Evolutionary conservation across 371 early-diverging fungal genomes (phyloP), one percentile per base, ranked within the genome.

Genomic region (Mucor sp.): DNA sequence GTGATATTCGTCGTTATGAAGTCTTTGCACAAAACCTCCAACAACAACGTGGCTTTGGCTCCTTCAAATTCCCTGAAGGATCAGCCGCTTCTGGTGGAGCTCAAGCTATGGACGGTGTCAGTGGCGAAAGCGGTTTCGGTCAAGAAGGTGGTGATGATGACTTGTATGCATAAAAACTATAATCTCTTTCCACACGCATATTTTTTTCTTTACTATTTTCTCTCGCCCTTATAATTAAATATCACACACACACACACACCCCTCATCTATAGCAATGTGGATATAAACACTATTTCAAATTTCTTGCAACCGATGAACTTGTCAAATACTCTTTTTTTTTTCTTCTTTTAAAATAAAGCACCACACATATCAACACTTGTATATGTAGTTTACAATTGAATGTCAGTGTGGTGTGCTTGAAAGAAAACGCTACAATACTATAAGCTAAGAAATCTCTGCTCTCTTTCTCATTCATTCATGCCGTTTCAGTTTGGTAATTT

Each of bases 11-110:
- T 70, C 91, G 93, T 80, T 99, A 99, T 84, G 99, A 99, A 85
- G 96, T 98, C 90, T 99, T 99, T 91, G 95, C 99, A 39, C 96
- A 96, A 77, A 97, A 94, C 79, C 82, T 97, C 79, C 98, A 97
- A 83, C 96, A 95, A 84, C 84, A 93, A 57, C 91, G 94, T 60
- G 98, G 98, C 44, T 91, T 95, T 77, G 95, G 94, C 62, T 58
- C 76, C 11, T 97, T 97, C 89, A 96, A 94, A 85, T 97, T 97
- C 94, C 97, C 98, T 64, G 92, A 91, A 56, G 47, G 66, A 14
- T 65, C 65, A 15, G 55, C 58, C 30, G 28, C 37, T 47, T 0
- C 58, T 35, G 85, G 80, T 19, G 88, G 85, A 61, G 63, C 78
- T 57, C 72, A 74, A 53, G 78, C 78, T 37, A 68, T 73, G 59